Evolutionary conservation across 371 early-diverging fungal genomes (phyloP), one percentile per base, ranked within the genome.

Genomic region (Mucor sp.): DNA sequence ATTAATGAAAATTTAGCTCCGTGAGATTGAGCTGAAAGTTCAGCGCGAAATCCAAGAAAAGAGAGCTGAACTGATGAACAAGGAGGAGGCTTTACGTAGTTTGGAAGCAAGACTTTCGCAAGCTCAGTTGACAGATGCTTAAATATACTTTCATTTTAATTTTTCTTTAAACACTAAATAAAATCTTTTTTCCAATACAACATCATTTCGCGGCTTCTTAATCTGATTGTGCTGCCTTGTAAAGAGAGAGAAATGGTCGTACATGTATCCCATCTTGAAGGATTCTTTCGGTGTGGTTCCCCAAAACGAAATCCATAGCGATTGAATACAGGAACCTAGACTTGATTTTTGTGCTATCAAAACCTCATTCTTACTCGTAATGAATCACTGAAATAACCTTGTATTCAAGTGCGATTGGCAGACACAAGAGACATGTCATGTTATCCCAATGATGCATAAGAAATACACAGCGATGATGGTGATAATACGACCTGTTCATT

Each of bases 21-120:
- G 85, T 66, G 87, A 85, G 62, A 85, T 83, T 48, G 87, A 87
- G 70, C 68, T 83, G 43, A 84, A 85, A 70, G 85, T 87, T 11
- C 85, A 87, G 69, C 77, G 85, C 60, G 87, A 85, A 63, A 87
- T 85, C 63, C 82, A 84, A 68, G 86, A 86, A 74, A 86, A 86
- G 74, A 69, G 84, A 66, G 84, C 81, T 68, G 87, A 86, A 66
- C 72, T 86, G 25, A 73, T 85, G 71, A 84, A 76, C 61, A 86
- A 86, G 66, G 87, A 86, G 71, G 87, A 86, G 70, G 84, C 85
- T n/a, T 71, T 86, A 30, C 83, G 87, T 57, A 81, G 68, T 47
- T 69, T 86, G 68, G 87, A 86, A 67, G 81, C 83, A 9, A 78
- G 85, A 63, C 68, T 84, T 53, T 79, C 84, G 53, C 77, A 80